phyloP scores from a whole-genome alignment of 495 filamentous ascomycete genomes.

The Penicillium dipodomyicola region DNA sequence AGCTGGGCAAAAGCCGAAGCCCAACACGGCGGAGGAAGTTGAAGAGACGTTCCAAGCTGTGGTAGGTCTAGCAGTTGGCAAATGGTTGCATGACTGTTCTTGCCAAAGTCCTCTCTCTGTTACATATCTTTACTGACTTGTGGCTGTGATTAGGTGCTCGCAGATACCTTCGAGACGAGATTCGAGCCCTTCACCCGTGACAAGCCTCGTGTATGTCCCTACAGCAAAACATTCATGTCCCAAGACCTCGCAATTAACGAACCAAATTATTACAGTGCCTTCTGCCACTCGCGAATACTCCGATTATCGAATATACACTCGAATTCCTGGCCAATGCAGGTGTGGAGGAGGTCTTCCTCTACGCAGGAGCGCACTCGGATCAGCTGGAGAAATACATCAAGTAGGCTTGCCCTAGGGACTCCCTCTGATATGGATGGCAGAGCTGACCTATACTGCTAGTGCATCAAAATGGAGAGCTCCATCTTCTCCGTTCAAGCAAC shows the following conservation, averaged over 20 bases:
- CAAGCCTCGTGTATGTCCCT: conserved; percentile 70
- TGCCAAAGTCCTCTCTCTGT: conserved; percentile 13
- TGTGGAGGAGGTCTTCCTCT: conserved; percentile 87
- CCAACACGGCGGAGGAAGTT: conserved; percentile 58
- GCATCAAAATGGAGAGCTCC: conserved; percentile 65
- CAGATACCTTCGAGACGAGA: conserved; percentile 89
- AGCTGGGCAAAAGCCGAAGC: conserved; percentile 61
- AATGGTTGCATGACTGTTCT: not conserved
- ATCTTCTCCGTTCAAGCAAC: conserved; percentile 78
- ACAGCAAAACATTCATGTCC: not conserved
- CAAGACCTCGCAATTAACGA: conserved; percentile 1
- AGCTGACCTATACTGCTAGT: conserved; percentile 32
- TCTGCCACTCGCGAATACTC: conserved; percentile 86
- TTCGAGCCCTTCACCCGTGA: conserved; percentile 89
- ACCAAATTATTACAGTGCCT: conserved; percentile 65
- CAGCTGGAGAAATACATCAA: conserved; percentile 83
- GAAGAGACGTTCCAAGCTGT: conserved; percentile 91
- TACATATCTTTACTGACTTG: conserved; percentile 15
- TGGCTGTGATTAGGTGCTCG: conserved; percentile 57
- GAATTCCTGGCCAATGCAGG: conserved; percentile 94
- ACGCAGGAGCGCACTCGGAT: conserved; percentile 86
- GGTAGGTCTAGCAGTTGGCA: conserved; percentile 46
- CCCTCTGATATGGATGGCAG: not conserved
- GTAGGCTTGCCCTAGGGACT: conserved; percentile 29
- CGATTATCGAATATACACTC: conserved; percentile 94